Evolutionary conservation across 331 rosid species (phyloP), one percentile per base, ranked within the genome.

Genomic region (Telfairia occidentalis): DNA sequence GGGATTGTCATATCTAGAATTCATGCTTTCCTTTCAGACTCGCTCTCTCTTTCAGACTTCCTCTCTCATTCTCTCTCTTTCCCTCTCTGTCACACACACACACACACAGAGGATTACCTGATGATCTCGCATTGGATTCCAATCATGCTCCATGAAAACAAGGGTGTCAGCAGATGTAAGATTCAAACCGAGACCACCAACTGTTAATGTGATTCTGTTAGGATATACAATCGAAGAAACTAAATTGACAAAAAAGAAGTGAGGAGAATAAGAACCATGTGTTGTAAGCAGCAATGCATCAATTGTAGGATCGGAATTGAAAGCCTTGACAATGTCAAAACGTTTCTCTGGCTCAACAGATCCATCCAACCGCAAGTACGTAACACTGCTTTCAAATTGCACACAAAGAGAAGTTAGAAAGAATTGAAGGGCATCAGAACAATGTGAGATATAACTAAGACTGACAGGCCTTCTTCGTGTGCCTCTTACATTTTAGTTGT

Each of bases 51-150:
- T 40, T 40, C 45, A 40, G 45, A 40, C 45, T 40, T 40, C 9
- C 45, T 38, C 43, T 38, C 43, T 32, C 37, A 32, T 32, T 32
- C 43, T 40, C 45, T 40, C 45, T 40, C 3, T n/a, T n/a, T n/a
- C 45, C 35, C 19, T 46, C 52, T 15, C 16, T 13, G 6, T 3
- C 1, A 13, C 3, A 46, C 52, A 46, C 52, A 46, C 52, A 13
- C 50, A n/a, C 8, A 19, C 10, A 38, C 43, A 4, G 6, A 6
- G 24, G 35, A 77, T 78, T 79, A 92, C 98, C 97, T 91, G 98
- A 83, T 81, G 96, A 83, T 94, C 98, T n/a, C 98, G 96, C 97
- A 91, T 91, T 34, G 97, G 98, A 85, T 94, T 94, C 98, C 98
- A 94, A 77, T 94, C 98, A 64, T 94, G 98, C 89, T 94, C 98